These are phyloP conservation scores for Jaenimonas drosophilae DNA, from an alignment of 208 protist species.

Conservation along the genomic window DNA sequence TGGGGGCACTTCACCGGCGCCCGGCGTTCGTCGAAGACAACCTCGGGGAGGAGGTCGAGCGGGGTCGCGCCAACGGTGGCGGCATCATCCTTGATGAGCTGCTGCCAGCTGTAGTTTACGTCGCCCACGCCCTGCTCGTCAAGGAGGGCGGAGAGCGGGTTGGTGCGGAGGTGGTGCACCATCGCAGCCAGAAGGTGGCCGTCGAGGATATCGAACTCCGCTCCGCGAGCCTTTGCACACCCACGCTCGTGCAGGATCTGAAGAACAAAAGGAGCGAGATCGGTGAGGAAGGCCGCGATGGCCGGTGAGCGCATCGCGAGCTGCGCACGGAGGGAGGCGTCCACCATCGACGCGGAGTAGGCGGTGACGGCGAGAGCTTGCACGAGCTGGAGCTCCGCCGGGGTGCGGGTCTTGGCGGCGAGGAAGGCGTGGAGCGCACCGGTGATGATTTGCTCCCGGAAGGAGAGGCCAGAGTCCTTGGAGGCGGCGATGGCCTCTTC, in stretches of 20 bases:
- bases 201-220: conserved; percentile 72
- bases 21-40: conserved; percentile 11
- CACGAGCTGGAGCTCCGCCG: conserved; percentile 38
- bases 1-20: conserved; percentile 33
- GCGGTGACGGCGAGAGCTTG: conserved; percentile 47
- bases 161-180: conserved; percentile 28
- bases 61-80: conserved; percentile 17
- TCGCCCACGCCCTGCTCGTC: conserved; percentile 46
- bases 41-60: conserved; percentile 31
- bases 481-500: conserved; percentile 20
- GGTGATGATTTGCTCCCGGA: conserved; percentile 51
- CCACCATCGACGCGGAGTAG: conserved; percentile 39
- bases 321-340: conserved; percentile 44
- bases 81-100: conserved; percentile 16
- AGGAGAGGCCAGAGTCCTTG: conserved; percentile 31
- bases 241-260: conserved; percentile 26
- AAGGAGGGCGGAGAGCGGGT: conserved; percentile 30
- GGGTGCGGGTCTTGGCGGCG: conserved; percentile 8
- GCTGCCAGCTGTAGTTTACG: conserved; percentile 32
- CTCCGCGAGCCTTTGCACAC: conserved; percentile 27
- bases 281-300: conserved; percentile 37
- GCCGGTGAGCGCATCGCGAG: conserved; percentile 8
- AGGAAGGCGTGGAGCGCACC: conserved; percentile 63
- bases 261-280: conserved; percentile 50
- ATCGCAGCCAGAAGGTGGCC: conserved; percentile 55